A percentile compares a stretch with the other conserved stretches of the same genome.
These are phyloP conservation scores for Capsicum pubescens DNA, from an alignment of 257 asterid genomes.

Conservation along the genomic window DNA sequence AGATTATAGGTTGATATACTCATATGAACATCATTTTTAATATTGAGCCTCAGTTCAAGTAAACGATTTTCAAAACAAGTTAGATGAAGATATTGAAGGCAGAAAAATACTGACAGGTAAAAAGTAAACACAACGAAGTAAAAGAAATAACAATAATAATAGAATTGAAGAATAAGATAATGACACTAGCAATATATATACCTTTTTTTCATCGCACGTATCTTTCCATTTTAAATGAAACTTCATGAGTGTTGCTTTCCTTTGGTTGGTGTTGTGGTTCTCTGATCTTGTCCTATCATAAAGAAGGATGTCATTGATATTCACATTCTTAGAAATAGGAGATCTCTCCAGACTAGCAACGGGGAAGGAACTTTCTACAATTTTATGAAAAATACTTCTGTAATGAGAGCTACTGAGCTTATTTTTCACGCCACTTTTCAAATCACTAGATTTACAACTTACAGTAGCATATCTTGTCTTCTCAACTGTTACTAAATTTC, in stretches of 20 bases:
- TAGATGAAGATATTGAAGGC: not conserved
- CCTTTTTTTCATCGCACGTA: conserved; percentile 97
- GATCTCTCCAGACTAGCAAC: conserved; percentile 57
- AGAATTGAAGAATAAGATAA: not conserved
- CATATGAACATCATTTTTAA: too few relatives aligned
- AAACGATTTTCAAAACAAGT: not conserved
- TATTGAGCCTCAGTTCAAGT: not conserved
- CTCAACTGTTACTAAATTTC: not conserved
- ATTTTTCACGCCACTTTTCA: conserved; percentile 33
- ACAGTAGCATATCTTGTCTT: not conserved
- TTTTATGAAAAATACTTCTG: conserved; percentile 53
- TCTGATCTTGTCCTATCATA: not conserved
- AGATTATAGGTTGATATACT: too few relatives aligned
- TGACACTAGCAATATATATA: conserved; percentile 31
- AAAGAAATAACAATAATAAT: not conserved
- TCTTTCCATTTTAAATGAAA: conserved; percentile 89
- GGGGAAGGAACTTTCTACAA: conserved; percentile 54
- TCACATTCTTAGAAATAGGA: conserved; percentile 45
- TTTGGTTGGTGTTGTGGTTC: conserved; percentile 52
- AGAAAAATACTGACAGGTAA: not conserved
- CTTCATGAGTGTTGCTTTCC: conserved; percentile 87
- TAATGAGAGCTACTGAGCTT: conserved; percentile 45
- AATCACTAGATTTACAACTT: conserved; percentile 19
- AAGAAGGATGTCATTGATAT: conserved; percentile 15
- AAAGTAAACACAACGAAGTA: not conserved